Evolutionary conservation across 148 eudicot genomes (phyloP).

Genomic region (Salicornia ramosissima): DNA sequence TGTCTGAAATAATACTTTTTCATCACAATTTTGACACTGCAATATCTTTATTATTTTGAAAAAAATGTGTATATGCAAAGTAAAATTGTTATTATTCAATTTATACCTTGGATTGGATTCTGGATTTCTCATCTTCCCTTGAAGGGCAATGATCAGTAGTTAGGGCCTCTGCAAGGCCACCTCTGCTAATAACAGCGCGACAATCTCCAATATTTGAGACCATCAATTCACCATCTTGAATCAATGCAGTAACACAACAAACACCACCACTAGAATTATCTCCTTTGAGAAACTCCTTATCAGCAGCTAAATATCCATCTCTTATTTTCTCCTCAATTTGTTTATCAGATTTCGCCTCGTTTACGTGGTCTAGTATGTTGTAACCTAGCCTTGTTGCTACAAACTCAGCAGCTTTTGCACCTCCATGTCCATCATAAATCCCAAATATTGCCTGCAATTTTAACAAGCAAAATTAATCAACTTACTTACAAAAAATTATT

Average conservation of each 20-base stretch:
- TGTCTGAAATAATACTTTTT: too few relatives aligned
- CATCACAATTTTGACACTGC: too few relatives aligned
- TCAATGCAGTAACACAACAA: slow-evolving; percentile 54
- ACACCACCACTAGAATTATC: slow-evolving; percentile 46
- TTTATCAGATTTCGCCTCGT: slow-evolving; percentile 12
- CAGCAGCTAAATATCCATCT: slow-evolving; percentile 46
- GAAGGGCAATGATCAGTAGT: slow-evolving; percentile 58
- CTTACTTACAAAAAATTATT: background rate
- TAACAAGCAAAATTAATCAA: background rate
- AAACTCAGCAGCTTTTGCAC: slow-evolving; percentile 62
- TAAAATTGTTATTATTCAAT: too few relatives aligned
- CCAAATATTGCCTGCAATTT: slow-evolving; percentile 55
- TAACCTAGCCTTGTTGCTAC: slow-evolving; percentile 40
- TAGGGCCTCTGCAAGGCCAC: slow-evolving; percentile 56
- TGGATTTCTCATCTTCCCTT: slow-evolving; percentile 37
- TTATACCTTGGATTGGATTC: slow-evolving; percentile 43
- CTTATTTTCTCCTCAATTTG: slow-evolving; percentile 33
- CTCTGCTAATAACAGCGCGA: slow-evolving; percentile 58
- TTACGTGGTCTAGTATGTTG: slow-evolving; percentile 42
- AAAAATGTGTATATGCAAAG: too few relatives aligned
- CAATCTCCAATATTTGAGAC: slow-evolving; percentile 73
- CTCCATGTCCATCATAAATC: slow-evolving; percentile 75
- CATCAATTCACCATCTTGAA: slow-evolving; percentile 34
- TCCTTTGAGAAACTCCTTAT: slow-evolving; percentile 38
- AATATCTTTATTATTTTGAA: too few relatives aligned